A percentile compares a stretch with the other conserved stretches of the same genome.
These are phyloP conservation scores for Geotrichum cucujoidarum DNA, from an alignment of 1,139 yeast species.

Conservation along the genomic window DNA sequence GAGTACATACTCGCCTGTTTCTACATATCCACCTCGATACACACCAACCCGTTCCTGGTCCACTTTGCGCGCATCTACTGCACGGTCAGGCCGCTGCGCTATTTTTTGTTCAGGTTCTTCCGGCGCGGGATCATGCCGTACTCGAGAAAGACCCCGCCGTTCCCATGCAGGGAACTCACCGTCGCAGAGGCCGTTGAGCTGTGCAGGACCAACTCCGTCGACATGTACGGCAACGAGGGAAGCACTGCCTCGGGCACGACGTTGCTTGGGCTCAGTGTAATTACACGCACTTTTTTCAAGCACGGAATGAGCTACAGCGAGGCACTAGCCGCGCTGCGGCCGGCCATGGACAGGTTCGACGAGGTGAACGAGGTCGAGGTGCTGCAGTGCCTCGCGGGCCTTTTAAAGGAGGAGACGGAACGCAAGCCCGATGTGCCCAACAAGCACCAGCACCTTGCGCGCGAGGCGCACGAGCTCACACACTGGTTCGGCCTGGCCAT, in stretches of 20 bases:
- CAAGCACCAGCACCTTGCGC: too few species aligned
- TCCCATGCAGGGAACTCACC: too few species aligned
- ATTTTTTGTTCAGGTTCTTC: too few species aligned
- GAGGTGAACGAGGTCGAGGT: constrained; percentile 8
- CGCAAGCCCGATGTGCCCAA: too few species aligned
- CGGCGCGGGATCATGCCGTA: too few species aligned
- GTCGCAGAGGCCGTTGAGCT: neutral
- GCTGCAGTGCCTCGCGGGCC: constrained; percentile 3
- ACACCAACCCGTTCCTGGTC: constrained; percentile 8
- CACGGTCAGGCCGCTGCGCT: neutral
- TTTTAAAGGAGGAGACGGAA: neutral
- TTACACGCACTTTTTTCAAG: neutral
- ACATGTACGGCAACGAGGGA: neutral
- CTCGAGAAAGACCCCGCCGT: too few species aligned
- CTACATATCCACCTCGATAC: constrained; percentile 3
- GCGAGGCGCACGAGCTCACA: too few species aligned
- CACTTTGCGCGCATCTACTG: constrained; percentile 14
- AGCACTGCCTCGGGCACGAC: neutral
- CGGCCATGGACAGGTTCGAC: neutral
- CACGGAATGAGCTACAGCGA: constrained; percentile 7
- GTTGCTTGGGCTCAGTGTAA: too few species aligned
- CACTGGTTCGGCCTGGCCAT: too few species aligned
- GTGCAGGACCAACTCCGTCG: neutral
- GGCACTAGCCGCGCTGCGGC: constrained; percentile 1
- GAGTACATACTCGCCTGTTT: constrained; percentile 13